A percentile compares a stretch with the other conserved stretches of the same genome.
These are phyloP conservation scores for Exophiala phaeomuriformis DNA, from an alignment of 2,329 filamentous ascomycete species.

Conservation along the genomic window DNA sequence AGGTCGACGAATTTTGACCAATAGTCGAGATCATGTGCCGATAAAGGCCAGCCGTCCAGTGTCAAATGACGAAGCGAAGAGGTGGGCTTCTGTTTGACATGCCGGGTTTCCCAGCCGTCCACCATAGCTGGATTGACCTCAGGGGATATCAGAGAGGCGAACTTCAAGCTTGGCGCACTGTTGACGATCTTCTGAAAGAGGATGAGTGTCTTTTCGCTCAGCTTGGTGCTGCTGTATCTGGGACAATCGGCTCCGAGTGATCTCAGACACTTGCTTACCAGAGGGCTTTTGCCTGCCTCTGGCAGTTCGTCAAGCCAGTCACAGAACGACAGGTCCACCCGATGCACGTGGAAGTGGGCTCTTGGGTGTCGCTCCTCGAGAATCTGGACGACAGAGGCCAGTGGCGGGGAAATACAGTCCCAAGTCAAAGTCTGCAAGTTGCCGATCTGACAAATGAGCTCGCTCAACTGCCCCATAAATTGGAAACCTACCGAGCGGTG, in stretches of 20 bases:
- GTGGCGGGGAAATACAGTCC: slow-evolving; percentile 2
- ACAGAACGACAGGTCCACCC: not conserved
- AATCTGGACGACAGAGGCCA: slow-evolving; percentile 2
- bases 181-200: slow-evolving; percentile 10
- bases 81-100: not conserved
- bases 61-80: slow-evolving; percentile 16
- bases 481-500: not conserved
- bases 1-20: slow-evolving; percentile 17
- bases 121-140: not conserved
- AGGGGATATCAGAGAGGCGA: slow-evolving; percentile 6
- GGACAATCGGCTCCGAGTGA: not conserved
- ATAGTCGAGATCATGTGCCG: slow-evolving; percentile 7
- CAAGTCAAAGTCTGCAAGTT: slow-evolving; percentile 18
- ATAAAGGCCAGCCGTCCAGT: slow-evolving; percentile 17
- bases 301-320: not conserved
- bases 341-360: slow-evolving; percentile 12
- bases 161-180: slow-evolving; percentile 14
- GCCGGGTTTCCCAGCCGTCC: not conserved
- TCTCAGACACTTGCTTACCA: not conserved
- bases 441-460: slow-evolving; percentile 6
- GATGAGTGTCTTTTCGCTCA: not conserved
- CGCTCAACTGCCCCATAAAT: not conserved
- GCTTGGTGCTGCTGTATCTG: not conserved
- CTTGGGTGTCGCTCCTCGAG: slow-evolving; percentile 16
- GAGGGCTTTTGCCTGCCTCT: not conserved